Base-by-base conservation (phyloP, 129 eudicot genomes). In the Apium graveolens region DNA sequence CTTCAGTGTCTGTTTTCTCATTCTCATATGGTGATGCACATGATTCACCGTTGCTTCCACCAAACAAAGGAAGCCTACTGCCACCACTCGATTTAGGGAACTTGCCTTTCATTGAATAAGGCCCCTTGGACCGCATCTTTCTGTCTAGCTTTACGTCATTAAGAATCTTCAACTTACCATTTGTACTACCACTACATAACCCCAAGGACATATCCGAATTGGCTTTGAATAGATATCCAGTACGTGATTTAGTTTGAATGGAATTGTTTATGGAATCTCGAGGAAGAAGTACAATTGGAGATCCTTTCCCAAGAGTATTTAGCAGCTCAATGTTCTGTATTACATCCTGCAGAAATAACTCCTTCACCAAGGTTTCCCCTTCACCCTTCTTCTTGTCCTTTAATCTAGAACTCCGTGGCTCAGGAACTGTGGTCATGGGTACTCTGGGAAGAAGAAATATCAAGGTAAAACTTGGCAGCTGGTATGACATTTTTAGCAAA, bases 351-450 rank as follows among this genome's bases (percentile, higher is more conserved):
- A 88, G 74, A 82, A 92, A 95, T 73, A 79, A 78, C 75, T 83
- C 89, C 82, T 95, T 95, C 42, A 95, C 90, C 82, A 92, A 80
- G 14, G 86, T 81, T 79, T 95, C 97, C 34, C 99, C 99, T 78
- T 90, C 99, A 37, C 87, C 89, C 83, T 86, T 95, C 82, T 85
- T 85, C 79, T 84, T 95, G 82, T 95, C 96, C 89, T 90, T 95
- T 60, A 95, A 76, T 32, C 99, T 87, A 45, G 96, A 92, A 86
- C 99, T 95, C 69, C 99, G 83, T 39, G 99, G 97, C 75, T 88
- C 94, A 44, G 88, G 75, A 76, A 51, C 78, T 34, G 80, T 82
- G 82, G 84, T 88, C 75, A 81, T 81, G 26, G 96, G 93, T 74
- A 82, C 86, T 53, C 98, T 94, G 90, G 70, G 81, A 39, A 82